These are phyloP conservation scores for Penicillium silybi DNA, from an alignment of 495 filamentous ascomycete species.

Conservation along the genomic window DNA sequence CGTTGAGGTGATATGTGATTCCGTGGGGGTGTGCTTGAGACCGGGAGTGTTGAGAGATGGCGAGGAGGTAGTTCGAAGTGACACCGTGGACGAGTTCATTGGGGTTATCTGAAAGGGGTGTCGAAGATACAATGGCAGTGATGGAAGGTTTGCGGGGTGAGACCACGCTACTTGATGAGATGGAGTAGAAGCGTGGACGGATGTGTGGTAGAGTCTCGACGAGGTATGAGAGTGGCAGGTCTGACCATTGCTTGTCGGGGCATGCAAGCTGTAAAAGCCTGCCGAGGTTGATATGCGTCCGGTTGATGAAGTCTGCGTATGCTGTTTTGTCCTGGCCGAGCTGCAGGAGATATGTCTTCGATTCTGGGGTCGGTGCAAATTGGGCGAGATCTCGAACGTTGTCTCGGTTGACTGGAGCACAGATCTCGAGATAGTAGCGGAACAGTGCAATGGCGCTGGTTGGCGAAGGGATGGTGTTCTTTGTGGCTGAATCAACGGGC, in stretches of 20 bases:
- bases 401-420: constrained; percentile 43
- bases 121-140: constrained; percentile 39
- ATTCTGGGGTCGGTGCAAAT: constrained; percentile 40
- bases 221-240: constrained; percentile 42
- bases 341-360: constrained; percentile 28
- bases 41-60: constrained; percentile 20
- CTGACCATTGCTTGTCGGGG: constrained; percentile 28
- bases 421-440: constrained; percentile 49
- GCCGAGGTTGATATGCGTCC: constrained; percentile 40
- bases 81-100: constrained; percentile 37
- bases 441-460: constrained; percentile 40
- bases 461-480: constrained; percentile 40
- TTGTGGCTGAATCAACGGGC: constrained; percentile 28
- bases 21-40: constrained; percentile 25
- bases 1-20: constrained; percentile 33
- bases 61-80: constrained; percentile 47
- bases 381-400: constrained; percentile 35
- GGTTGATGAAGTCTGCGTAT: constrained; percentile 30
- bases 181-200: constrained; percentile 52
- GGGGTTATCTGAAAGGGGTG: constrained; percentile 19
- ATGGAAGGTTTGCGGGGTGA: constrained; percentile 39
- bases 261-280: constrained; percentile 30
- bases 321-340: constrained; percentile 32
- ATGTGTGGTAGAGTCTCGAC: constrained; percentile 40
- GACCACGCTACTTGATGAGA: constrained; percentile 48